These are phyloP conservation scores for Cymbidium sinense DNA, from an alignment of 106 monocot genomes.

Conservation along the genomic window DNA sequence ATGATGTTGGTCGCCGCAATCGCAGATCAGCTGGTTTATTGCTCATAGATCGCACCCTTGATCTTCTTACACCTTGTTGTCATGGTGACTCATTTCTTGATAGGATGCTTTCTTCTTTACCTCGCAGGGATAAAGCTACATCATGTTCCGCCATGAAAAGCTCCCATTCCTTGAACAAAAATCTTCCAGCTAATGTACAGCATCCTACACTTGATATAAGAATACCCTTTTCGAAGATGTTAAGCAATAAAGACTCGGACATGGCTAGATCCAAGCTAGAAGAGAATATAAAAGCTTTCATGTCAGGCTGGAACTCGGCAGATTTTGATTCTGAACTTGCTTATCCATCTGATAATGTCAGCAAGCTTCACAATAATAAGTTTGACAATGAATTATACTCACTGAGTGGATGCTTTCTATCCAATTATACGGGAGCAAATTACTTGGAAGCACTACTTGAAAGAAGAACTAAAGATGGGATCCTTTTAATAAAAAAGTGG, in stretches of 20 bases:
- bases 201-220: constrained; percentile 55
- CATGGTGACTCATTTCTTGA: constrained; percentile 94
- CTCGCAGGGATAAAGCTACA: constrained; percentile 39
- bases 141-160: constrained; percentile 28
- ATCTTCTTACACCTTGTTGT: constrained; percentile 87
- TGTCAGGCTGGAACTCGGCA: constrained; percentile 63
- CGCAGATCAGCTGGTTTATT: constrained; percentile 84
- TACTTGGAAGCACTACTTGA: constrained; percentile 76
- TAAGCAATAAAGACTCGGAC: constrained; percentile 26
- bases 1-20: constrained; percentile 90
- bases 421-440: constrained; percentile 44
- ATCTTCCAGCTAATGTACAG: constrained; percentile 17
- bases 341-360: constrained; percentile 20
- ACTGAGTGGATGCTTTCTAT: constrained; percentile 56
- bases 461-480: constrained; percentile 69
- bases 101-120: constrained; percentile 68
- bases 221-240: constrained; percentile 46
- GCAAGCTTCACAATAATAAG: constrained; percentile 11
- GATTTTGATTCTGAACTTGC: constrained; percentile 19
- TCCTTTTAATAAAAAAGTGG: constrained; percentile 85
- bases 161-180: constrained; percentile 26
- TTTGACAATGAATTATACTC: constrained; percentile 19
- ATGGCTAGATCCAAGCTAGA: constrained; percentile 18
- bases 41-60: constrained; percentile 92
- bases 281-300: constrained; percentile 59